These are phyloP conservation scores for Phylloporus sp. DNA, from an alignment of 768 basidiomycete genomes.

Conservation along the genomic window DNA sequence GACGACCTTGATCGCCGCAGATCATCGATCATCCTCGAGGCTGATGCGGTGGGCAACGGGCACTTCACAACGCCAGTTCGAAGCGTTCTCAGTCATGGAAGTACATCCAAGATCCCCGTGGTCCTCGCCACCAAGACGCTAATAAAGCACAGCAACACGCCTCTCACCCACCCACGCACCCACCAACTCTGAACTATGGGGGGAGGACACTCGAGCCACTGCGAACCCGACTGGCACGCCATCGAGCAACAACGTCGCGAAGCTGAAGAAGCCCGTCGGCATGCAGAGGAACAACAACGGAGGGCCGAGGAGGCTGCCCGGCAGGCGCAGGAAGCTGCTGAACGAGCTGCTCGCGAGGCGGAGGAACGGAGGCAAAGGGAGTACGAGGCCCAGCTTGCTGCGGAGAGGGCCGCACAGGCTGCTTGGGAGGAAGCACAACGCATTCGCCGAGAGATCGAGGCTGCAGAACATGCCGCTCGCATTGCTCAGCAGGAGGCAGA, in stretches of 20 bases:
- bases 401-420: conserved; percentile 20
- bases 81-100: no score
- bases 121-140: background rate
- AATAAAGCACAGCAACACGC: background rate
- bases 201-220: conserved; percentile 22
- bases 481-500: conserved; percentile 22
- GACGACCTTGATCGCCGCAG: no score
- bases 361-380: conserved; percentile 18
- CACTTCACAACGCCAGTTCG: background rate
- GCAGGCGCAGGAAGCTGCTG: conserved; percentile 19
- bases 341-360: conserved; percentile 20
- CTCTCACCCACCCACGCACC: background rate
- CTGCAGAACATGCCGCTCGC: conserved; percentile 21
- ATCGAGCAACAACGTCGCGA: conserved; percentile 17
- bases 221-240: conserved; percentile 21
- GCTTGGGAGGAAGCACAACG: conserved; percentile 24
- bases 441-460: conserved; percentile 18
- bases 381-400: conserved; percentile 14
- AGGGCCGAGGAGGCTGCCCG: conserved; percentile 19
- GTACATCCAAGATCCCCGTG: conserved; percentile 4
- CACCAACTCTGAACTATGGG: conserved; percentile 17
- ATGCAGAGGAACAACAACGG: conserved; percentile 19
- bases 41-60: background rate
- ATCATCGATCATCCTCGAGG: no score
- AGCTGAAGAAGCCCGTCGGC: conserved; percentile 18